Conservation (phyloP, 2,329 filamentous ascomycete species). For the Exserohilum rostratum region DNA sequence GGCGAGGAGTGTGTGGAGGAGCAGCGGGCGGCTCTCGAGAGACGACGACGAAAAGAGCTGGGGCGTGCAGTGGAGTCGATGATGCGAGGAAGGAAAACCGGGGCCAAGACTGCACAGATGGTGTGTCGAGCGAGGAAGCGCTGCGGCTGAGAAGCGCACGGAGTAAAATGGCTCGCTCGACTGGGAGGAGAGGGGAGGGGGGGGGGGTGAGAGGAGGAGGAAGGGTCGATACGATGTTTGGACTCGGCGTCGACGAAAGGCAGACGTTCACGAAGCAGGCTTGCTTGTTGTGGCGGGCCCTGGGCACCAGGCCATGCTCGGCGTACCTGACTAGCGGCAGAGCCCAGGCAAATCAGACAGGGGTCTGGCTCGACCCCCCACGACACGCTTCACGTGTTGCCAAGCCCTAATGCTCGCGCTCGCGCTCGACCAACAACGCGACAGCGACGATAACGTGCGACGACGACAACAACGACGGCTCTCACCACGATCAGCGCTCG, state of each 20-base stretch:
- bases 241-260: neutral
- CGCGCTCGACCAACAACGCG: slow-evolving; percentile 22
- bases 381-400: slow-evolving; percentile 34
- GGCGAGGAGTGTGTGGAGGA: slow-evolving; percentile 15
- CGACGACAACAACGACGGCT: neutral
- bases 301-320: slow-evolving; percentile 15
- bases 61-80: slow-evolving; percentile 7
- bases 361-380: slow-evolving; percentile 14
- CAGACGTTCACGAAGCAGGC: neutral
- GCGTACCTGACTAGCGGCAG: slow-evolving; percentile 29
- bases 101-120: neutral
- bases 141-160: neutral
- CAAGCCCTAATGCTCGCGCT: slow-evolving; percentile 19
- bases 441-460: too few species aligned
- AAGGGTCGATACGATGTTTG: neutral
- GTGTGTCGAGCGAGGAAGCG: slow-evolving; percentile 1
- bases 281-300: slow-evolving; percentile 11
- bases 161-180: too few species aligned
- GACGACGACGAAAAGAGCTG: slow-evolving; percentile 2
- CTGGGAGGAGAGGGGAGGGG: slow-evolving; percentile 7
- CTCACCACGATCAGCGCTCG: slow-evolving; percentile 5
- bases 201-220: neutral
- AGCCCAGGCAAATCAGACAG: slow-evolving; percentile 8
- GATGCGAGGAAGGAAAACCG: neutral
- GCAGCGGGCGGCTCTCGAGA: slow-evolving; percentile 2